Base-by-base conservation (phyloP, 1,284 basidiomycete species). In the Microbotryum saponariae region DNA sequence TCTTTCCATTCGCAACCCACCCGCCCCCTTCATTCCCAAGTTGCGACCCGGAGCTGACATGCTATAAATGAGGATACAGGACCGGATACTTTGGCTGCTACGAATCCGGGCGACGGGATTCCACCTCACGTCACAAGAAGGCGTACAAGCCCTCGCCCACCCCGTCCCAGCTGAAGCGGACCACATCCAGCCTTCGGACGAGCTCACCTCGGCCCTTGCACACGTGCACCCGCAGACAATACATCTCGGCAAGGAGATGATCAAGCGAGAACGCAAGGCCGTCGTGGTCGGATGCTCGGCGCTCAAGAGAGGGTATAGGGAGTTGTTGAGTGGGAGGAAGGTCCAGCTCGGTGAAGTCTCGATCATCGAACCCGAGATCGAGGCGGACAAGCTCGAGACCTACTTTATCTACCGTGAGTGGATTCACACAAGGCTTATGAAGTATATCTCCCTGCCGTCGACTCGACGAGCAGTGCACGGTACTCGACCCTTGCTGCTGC, bases 221-320 rank as follows among this genome's bases (percentile, higher is more conserved):
- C 66, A 62, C 51, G 65, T 53, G 51, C 54, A 60, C 50, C 54
- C 57, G 18, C 49, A 31, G 9, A 59, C 50, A 59, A 66, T 68
- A 60, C 62, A 44, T 51, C 59, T 54, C 18, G 51, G 65, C n/a
- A 37, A 57, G 44, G 62, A 47, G 25, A 63, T 65, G 25, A 68
- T 73, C 12, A 70, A 53, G 56, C 74, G 42, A 71, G 51, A 74
- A 14, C 62, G 77, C 46, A 73, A 76, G 44, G 87, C 85, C 2
- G 81, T 88, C 18, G 82, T 96, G 48, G 82, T 93, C 50, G 88
- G 87, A 18, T 94, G 90, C 74, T 92, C 89, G n/a, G 83, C 91
- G 55, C 77, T 97, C 72, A 91, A 87, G 76, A 80, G 75, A 68
- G 80, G 79, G 66, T 97, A 97, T 74, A 84, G 92, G 6, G 85